Evolutionary conservation across 352 stramenopile genomes (phyloP).

Genomic region (Bremia lactucae): DNA sequence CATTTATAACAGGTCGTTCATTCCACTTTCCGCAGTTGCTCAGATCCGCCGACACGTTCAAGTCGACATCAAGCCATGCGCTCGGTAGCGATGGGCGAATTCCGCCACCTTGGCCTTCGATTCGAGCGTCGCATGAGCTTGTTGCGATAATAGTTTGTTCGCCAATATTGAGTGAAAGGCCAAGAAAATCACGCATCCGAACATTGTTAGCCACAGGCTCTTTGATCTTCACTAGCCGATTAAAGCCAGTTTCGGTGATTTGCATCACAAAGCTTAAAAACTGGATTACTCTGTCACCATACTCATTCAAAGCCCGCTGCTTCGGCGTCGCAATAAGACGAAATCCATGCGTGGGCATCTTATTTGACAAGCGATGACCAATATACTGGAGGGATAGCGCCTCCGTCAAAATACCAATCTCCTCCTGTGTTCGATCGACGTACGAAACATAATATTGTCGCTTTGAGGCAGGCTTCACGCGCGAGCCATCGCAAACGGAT

Average conservation of each 20-base stretch:
- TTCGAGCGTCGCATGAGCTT: conserved; percentile 62
- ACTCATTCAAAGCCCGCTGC: conserved; percentile 36
- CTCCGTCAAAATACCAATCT: conserved; percentile 43
- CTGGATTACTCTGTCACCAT: conserved; percentile 37
- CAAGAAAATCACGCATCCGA: conserved; percentile 56
- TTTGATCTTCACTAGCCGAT: conserved; percentile 39
- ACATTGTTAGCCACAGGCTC: conserved; percentile 58
- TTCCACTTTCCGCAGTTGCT: conserved; percentile 26
- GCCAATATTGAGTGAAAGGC: conserved; percentile 36
- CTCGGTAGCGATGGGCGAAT: conserved; percentile 37
- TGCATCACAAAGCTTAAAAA: conserved; percentile 58
- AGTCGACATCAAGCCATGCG: conserved; percentile 47
- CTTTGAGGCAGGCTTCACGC: conserved; percentile 26
- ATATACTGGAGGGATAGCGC: conserved; percentile 53
- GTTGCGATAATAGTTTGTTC: conserved; percentile 46
- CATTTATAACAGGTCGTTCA: conserved; percentile 13
- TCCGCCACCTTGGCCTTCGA: conserved; percentile 38
- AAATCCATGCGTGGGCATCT: conserved; percentile 28
- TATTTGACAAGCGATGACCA: conserved; percentile 46
- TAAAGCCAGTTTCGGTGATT: conserved; percentile 59
- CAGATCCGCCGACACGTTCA: conserved; percentile 16
- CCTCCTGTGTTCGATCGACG: conserved; percentile 38
- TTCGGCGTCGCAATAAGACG: conserved; percentile 20
- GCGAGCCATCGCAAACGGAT: conserved; percentile 36
- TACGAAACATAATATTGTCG: conserved; percentile 63